Conservation (phyloP, 2,329 filamentous ascomycete species). For the Diaporthe vaccinii region DNA sequence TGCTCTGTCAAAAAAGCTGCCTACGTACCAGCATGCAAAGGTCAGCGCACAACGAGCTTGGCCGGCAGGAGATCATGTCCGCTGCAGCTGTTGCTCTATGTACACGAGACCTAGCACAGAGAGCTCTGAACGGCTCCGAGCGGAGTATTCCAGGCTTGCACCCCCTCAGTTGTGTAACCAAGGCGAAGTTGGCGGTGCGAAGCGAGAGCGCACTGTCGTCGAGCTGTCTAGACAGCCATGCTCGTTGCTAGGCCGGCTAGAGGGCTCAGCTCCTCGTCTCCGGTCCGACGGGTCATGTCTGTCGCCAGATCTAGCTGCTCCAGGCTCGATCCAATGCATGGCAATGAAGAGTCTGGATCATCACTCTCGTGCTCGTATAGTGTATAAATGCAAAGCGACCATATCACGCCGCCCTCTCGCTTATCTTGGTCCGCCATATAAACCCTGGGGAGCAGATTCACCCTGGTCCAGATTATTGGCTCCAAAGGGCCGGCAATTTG, state of each 20-base stretch:
- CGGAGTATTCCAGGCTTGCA: constrained; percentile 33
- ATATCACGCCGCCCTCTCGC: constrained; percentile 38
- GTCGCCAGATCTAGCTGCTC: constrained; percentile 2
- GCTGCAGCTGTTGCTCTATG: constrained; percentile 27
- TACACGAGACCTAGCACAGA: constrained; percentile 23
- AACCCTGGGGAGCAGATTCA: constrained; percentile 28
- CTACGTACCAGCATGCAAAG: constrained; percentile 23
- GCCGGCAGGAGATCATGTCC: constrained; percentile 34
- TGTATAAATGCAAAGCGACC: constrained; percentile 18
- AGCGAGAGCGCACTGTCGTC: constrained; percentile 20
- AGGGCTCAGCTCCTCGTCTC: constrained; percentile 33
- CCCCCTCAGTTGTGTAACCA: constrained; percentile 40
- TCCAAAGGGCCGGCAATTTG: constrained; percentile 3
- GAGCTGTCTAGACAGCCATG: background rate
- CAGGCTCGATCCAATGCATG: constrained; percentile 4
- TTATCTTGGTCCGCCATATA: constrained; percentile 37
- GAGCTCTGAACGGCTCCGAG: constrained; percentile 2
- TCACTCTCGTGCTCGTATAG: constrained; percentile 10
- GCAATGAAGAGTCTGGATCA: constrained; percentile 7
- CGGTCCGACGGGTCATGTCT: constrained; percentile 32
- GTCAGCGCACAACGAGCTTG: constrained; percentile 19
- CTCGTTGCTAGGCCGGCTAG: background rate
- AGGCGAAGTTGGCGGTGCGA: constrained; percentile 15
- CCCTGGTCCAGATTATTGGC: constrained; percentile 31
- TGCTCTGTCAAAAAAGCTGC: background rate